Base-by-base conservation (phyloP, 495 filamentous ascomycete species). In the Massariosphaeria phaeospora region DNA sequence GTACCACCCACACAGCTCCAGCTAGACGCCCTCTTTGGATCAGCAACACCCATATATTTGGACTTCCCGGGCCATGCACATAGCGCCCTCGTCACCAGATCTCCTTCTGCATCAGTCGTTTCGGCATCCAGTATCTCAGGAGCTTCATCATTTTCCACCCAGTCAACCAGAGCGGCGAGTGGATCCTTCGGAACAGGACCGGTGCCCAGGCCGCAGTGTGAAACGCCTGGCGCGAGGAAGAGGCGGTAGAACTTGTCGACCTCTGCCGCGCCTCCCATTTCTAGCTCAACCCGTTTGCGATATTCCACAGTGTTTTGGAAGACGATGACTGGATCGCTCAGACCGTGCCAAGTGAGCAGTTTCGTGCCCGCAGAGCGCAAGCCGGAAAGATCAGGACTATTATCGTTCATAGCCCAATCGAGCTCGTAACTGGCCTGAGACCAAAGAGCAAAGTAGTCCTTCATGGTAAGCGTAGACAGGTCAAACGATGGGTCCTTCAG, bases 321-420 rank as follows among this genome's bases (percentile, higher is more conserved):
- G 17, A 66, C 62, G 41, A 74, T 63, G 18, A 70, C 23, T 8
- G 10, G 7, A 33, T 62, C 59, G 13, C 7, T 59, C 33, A 52
- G 70, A 0, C 75, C 76, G 45, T 79, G 75, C 61, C 66, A 76
- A 2, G 64, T 69, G 25, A 79, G 64, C 35, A 79, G 52, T 51
- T 76, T 76, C 11, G 71, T 70, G 0, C 75, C 74, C 3, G 57
- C 38, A 6, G 58, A 33, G 1, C 57, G 54, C 43, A 79, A 75
- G 7, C 45, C 59, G 0, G 62, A 62, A 20, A 79, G 67, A 62
- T 79, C 66, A 0, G 75, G 67, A 31, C 75, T 66, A 29, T 63
- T 40, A 3, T 67, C 69, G 17, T 55, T 58, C 3, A 75, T 60
- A 3, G 75, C 49, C 15, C 67, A 69, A 21, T 34, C 47, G 27